Base-by-base conservation (phyloP, 495 filamentous ascomycete species). In the Xylaria venustula region DNA sequence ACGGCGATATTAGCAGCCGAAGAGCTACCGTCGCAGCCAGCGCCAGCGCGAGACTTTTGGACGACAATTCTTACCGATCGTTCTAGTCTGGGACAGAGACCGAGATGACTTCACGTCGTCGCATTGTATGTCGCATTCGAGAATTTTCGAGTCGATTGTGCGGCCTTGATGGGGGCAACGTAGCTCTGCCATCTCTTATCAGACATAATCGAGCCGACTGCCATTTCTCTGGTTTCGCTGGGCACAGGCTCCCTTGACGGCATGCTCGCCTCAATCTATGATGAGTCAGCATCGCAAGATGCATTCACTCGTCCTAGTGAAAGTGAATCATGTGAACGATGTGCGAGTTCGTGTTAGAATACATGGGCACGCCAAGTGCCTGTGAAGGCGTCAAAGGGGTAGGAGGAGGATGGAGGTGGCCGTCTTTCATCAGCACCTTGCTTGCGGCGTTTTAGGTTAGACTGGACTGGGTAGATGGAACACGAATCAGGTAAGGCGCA, bases 371-470 rank as follows among this genome's bases (percentile, higher is more conserved):
- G n/a, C n/a, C n/a, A n/a, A n/a, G n/a, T n/a, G n/a, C n/a, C n/a
- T n/a, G n/a, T 34, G 30, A 34, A 34, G 30, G 19, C 32, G 11
- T 40, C 30, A 25, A 22, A 36, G 9, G 7, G 34, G 11, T 34
- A 19, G 22, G 36, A 23, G 25, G 25, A 15, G 2, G 6, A 15
- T 6, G 22, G 19, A 4, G 2, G 3, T 26, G 20, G 9, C 23
- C 2, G 11, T 46, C 17, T 23, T 4, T 25, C 3, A 42, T 42
- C 34, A 28, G 36, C 51, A 7, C 26, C 26, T 36, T 23, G 22
- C 23, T 42, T 41, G 26, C 40, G 53, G 53, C 53, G 53, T 55
- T 55, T 55, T 37, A 40, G 40, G 26, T 26, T 55, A 45, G 53
- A 45, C 40, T 55, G 26, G 40, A 30, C 11, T 6, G 34, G 53